phyloP scores from a whole-genome alignment of 2,329 filamentous ascomycete genomes.

The Boeremia exigua region DNA sequence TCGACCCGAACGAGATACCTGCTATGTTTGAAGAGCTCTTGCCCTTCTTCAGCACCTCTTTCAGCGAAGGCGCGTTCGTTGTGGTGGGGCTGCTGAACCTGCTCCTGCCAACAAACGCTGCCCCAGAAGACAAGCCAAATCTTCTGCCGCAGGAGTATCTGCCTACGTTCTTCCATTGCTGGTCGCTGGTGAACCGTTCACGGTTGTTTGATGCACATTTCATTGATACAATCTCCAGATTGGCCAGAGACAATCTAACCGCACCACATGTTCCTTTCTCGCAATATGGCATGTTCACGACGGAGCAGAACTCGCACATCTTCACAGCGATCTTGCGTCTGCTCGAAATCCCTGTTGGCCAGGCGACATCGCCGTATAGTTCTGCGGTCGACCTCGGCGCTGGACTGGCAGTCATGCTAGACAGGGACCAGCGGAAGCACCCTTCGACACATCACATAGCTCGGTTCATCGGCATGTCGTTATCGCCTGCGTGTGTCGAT shows the following conservation, averaged over 20 bases:
- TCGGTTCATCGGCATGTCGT: constrained; percentile 88
- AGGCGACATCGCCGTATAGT: constrained; percentile 92
- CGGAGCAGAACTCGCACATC: constrained; percentile 88
- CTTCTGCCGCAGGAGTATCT: constrained; percentile 89
- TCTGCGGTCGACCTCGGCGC: constrained; percentile 78
- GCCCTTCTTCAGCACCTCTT: constrained; percentile 84
- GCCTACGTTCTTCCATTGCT: constrained; percentile 94
- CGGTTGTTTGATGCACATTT: constrained; percentile 86
- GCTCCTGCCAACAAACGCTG: constrained; percentile 82
- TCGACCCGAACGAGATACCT: constrained; percentile 85
- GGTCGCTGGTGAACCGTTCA: constrained; percentile 91
- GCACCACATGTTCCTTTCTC: constrained; percentile 79
- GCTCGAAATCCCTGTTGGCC: constrained; percentile 94
- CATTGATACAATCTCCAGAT: constrained; percentile 85
- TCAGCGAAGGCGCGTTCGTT: constrained; percentile 89
- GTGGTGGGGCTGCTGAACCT: constrained; percentile 88
- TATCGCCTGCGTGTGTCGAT: constrained; percentile 83
- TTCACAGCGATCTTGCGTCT: constrained; percentile 90
- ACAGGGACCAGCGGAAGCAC: constrained; percentile 92
- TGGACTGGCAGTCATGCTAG: constrained; percentile 83
- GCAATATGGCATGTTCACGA: constrained; percentile 88
- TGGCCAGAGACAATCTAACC: constrained; percentile 82
- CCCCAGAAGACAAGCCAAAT: constrained; percentile 72
- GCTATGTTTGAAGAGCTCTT: constrained; percentile 65
- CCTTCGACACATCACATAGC: constrained; percentile 91